These are phyloP conservation scores for Lasiodiplodia gonubiensis DNA, from an alignment of 2,329 filamentous ascomycete genomes.

Conservation along the genomic window DNA sequence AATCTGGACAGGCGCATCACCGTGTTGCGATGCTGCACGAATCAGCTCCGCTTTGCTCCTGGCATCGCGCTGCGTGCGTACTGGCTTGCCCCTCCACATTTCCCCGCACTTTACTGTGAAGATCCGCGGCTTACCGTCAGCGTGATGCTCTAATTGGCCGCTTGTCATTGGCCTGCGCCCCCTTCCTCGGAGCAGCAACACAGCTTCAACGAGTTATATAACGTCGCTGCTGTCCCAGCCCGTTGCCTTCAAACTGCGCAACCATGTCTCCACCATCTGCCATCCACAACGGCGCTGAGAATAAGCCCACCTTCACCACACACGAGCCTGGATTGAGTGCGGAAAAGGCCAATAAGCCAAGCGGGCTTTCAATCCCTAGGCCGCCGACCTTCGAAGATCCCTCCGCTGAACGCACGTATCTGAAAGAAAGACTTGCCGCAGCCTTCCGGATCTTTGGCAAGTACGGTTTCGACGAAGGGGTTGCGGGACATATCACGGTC, in stretches of 20 bases:
- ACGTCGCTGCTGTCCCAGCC: neutral
- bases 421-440: slow-evolving; percentile 46
- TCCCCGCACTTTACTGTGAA: slow-evolving; percentile 3
- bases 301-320: slow-evolving; percentile 38
- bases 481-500: slow-evolving; percentile 68
- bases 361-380: slow-evolving; percentile 35
- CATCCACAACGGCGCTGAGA: slow-evolving; percentile 12
- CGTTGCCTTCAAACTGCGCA: neutral
- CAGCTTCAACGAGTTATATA: neutral
- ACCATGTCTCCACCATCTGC: slow-evolving; percentile 21
- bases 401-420: slow-evolving; percentile 45
- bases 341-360: slow-evolving; percentile 35
- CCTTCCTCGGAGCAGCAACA: neutral
- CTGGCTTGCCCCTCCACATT: neutral
- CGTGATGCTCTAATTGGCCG: neutral
- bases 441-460: slow-evolving; percentile 49
- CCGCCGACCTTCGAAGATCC: slow-evolving; percentile 46
- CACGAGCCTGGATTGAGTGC: slow-evolving; percentile 42
- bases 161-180: neutral
- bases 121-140: slow-evolving; percentile 5
- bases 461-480: slow-evolving; percentile 49
- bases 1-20: neutral
- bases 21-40: neutral
- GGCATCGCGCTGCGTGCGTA: neutral
- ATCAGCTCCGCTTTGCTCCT: neutral